A percentile compares a stretch with the other conserved stretches of the same genome.
These are phyloP conservation scores for Tricholoma sp. DNA, from an alignment of 768 basidiomycete species.

Conservation along the genomic window DNA sequence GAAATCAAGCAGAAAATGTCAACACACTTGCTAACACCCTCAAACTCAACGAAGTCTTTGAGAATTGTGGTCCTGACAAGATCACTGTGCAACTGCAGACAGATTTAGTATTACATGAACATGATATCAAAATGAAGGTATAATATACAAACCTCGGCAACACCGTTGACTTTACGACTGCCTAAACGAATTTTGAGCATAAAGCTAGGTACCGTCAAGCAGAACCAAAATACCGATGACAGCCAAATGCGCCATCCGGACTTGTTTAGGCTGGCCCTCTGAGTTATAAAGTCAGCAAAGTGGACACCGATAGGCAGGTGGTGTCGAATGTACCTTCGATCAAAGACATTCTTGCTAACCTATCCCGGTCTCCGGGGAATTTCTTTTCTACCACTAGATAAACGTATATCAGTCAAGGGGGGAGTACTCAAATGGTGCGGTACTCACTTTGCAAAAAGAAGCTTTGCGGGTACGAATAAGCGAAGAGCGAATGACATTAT, in stretches of 20 bases:
- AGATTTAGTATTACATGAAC: background rate
- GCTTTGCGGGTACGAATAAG: constrained; percentile 24
- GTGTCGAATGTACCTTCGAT: constrained; percentile 61
- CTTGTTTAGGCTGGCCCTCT: constrained; percentile 85
- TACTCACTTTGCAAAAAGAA: constrained; percentile 66
- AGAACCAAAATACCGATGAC: constrained; percentile 53
- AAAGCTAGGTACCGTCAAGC: background rate
- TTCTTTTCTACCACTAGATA: constrained; percentile 73
- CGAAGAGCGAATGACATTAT: background rate
- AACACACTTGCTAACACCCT: constrained; percentile 75
- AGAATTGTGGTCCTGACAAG: constrained; percentile 80
- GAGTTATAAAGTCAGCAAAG: background rate
- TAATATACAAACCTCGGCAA: constrained; percentile 71
- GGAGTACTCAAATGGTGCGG: background rate
- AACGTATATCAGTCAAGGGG: background rate
- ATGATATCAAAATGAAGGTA: background rate
- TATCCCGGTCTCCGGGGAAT: constrained; percentile 84
- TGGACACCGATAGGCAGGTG: background rate
- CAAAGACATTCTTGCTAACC: constrained; percentile 81
- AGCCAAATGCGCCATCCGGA: constrained; percentile 90
- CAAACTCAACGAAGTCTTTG: constrained; percentile 92
- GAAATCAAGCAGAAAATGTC: constrained; percentile 1
- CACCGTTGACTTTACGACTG: constrained; percentile 89
- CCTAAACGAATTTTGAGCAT: constrained; percentile 30
- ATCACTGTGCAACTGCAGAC: constrained; percentile 71